Evolutionary conservation across 2,329 filamentous ascomycete genomes (phyloP), one percentile per base, ranked within the genome.

Genomic region (Pseudodiploospora longispora): DNA sequence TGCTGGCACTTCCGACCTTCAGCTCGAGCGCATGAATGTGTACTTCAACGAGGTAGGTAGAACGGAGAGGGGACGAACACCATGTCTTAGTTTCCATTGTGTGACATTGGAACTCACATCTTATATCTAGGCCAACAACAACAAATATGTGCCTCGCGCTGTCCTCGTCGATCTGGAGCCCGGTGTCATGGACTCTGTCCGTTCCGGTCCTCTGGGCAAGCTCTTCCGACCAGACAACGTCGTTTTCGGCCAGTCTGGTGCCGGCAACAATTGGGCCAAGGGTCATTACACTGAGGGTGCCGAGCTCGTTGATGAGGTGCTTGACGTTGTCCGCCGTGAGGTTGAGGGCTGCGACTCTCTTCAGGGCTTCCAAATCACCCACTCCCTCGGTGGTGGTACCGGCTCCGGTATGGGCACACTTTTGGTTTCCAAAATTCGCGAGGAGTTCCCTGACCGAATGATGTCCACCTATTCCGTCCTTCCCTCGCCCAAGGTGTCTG

Each of bases 251-350:
- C 93, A 97, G 78, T 97, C 93, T 62, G 91, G 93, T 81, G 93
- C 93, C 70, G 93, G 93, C 75, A 98, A 98, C 88, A 97, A 97
- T 84, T 98, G 93, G 93, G 93, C 93, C 72, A 98, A 97, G 85
- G 93, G 93, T 76, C 93, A 98, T 72, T 98, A 98, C 82, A 98
- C 93, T 55, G 93, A 98, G 78, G 93, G 93, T 82, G 93, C 93
- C 59, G 93, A 98, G 78, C 82, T 97, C 53, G 93, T 98, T 59
- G 93, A 98, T 78, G 81, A 96, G 65, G 93, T 98, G 59, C 83
- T 98, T 59, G 93, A 97, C 68, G 93, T 98, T 56, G 91, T 98
- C 66, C 93, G 93, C 68, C 91, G 93, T 63, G 93, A 98, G 80
- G 91, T 93, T 58, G 93, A 98, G 76, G 88, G 87, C 69, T 97